Base-by-base conservation (phyloP, 2,329 filamentous ascomycete genomes). In the Ceratocystis ficicola region DNA sequence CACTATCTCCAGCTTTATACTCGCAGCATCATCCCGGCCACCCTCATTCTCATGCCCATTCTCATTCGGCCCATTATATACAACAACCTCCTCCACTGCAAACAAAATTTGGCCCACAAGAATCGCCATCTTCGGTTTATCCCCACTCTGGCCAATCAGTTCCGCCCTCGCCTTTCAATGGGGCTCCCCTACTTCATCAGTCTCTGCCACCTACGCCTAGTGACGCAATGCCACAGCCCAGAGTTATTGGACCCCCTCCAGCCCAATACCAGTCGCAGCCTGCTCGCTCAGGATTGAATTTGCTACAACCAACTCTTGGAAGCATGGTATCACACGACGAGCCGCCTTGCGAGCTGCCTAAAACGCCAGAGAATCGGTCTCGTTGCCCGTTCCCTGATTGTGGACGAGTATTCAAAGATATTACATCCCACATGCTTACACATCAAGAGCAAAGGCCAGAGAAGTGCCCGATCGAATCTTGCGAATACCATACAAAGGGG, bases 381-480 rank as follows among this genome's bases (percentile, higher is more conserved):
- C 76, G 79, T 52, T 84, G 82, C 69, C 81, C 81, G 25, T 79
- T 82, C 67, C 80, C 82, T 1, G 81, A 83, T 57, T 85, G 82
- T 68, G 82, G 81, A 12, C 80, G 81, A 46, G 77, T 82, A 5
- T 83, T 84, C 74, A 84, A 86, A 70, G 84, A 86, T 69, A 75
- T 87, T 15, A 80, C 94, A 71, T 91, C 94, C 4, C 94, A 99
- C 74, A 95, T 96, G 89, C 83, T 97, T 70, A 99, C 94, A 0
- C 94, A 99, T 74, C 90, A 95, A 76, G 88, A 87, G 68, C 91
- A 96, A 76, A 83, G 94, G 36, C 94, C 94, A 0, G 93, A 97
- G 73, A 97, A 97, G 75, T 99, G 94, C 74, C 93, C 93, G 0
- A 96, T 97, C 68, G 81, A 87, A 66, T 92, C 87, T 1, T 97